Evolutionary conservation across 805 yeast species (phyloP).

Genomic region (Saturnispora hagleri): DNA sequence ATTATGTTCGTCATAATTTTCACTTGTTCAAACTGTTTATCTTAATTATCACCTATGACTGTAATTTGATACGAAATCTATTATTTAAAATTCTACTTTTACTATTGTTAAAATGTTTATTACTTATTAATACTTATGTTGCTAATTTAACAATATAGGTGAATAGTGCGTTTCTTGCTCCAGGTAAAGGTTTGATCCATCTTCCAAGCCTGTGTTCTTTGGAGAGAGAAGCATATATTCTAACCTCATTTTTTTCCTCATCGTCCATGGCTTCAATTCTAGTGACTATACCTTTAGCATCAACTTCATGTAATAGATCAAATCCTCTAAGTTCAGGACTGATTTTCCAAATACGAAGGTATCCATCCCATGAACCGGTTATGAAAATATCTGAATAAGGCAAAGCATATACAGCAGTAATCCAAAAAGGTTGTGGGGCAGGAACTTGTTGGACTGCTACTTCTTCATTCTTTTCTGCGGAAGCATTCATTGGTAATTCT

Average conservation of each 20-base stretch:
- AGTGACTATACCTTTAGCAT: slow-evolving; percentile 64
- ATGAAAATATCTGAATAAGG: slow-evolving; percentile 81
- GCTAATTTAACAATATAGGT: slow-evolving; percentile 36
- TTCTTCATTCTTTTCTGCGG: slow-evolving; percentile 37
- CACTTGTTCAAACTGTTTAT: not conserved
- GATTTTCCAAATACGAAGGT: slow-evolving; percentile 69
- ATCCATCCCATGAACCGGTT: slow-evolving; percentile 84
- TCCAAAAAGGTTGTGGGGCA: slow-evolving; percentile 70
- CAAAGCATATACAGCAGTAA: slow-evolving; percentile 70
- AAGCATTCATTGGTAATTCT: slow-evolving; percentile 39
- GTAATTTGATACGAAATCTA: not conserved
- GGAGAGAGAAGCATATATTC: slow-evolving; percentile 58
- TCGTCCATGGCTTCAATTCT: slow-evolving; percentile 48
- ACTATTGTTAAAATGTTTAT: not conserved
- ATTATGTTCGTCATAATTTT: not conserved
- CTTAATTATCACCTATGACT: not conserved
- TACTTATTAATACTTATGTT: not conserved
- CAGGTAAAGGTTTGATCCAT: slow-evolving; percentile 58
- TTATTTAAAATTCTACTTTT: not conserved
- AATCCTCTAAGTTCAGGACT: slow-evolving; percentile 57
- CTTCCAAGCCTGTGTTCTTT: slow-evolving; percentile 88
- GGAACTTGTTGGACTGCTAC: slow-evolving; percentile 48
- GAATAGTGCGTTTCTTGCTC: slow-evolving; percentile 67
- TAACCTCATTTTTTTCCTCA: slow-evolving; percentile 40
- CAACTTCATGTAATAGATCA: slow-evolving; percentile 43